Evolutionary conservation across 1,284 basidiomycete species (phyloP).

Genomic region (Rhodotorula sp.): DNA sequence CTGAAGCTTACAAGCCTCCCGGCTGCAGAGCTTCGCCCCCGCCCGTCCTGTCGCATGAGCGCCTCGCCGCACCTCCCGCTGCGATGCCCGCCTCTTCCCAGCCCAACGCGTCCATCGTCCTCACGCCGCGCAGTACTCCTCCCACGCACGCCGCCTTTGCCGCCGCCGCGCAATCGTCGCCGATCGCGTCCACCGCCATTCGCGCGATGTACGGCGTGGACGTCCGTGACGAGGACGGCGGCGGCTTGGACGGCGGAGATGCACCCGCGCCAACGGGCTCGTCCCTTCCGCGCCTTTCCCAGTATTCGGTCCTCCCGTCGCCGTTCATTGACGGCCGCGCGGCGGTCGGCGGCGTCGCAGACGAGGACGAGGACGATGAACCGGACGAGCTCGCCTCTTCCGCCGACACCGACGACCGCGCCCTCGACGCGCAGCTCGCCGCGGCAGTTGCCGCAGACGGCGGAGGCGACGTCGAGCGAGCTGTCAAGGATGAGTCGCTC

Average conservation of each 20-base stretch:
- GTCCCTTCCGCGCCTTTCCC: constrained; percentile 5
- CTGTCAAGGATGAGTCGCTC: not conserved
- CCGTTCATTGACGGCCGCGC: not conserved
- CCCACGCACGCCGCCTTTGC: not conserved
- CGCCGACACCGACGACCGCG: not conserved
- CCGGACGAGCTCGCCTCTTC: not conserved
- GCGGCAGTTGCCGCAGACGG: not conserved
- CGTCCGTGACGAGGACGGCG: not conserved
- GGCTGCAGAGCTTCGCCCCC: not conserved
- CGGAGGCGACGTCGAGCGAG: not conserved
- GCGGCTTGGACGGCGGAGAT: not conserved
- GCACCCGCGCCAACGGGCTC: not conserved
- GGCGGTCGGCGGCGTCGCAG: not conserved
- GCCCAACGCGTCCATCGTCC: not conserved
- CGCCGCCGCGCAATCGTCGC: not conserved
- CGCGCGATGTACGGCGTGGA: not conserved
- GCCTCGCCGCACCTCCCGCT: not conserved
- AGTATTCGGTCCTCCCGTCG: constrained; percentile 12
- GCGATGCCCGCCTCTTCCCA: not conserved
- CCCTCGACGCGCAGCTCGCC: not conserved
- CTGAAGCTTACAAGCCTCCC: too few relatives aligned
- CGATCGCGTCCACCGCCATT: not conserved
- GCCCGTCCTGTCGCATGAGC: not conserved
- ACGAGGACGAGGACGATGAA: not conserved
- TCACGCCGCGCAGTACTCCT: not conserved